phyloP scores from a whole-genome alignment of 2,329 filamentous ascomycete species.

The Diatrype stigma region DNA sequence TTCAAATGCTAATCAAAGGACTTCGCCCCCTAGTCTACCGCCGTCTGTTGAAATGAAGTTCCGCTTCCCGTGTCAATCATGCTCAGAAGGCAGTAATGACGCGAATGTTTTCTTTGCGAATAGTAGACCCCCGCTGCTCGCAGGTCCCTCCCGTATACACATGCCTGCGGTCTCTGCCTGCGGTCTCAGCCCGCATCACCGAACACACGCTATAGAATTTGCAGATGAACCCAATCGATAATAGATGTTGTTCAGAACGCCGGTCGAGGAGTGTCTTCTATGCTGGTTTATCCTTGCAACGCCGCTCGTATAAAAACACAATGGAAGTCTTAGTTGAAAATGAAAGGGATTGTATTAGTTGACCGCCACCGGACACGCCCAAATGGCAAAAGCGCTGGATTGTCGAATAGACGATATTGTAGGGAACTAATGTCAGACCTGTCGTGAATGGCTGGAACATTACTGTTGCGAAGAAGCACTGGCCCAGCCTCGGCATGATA shows the following conservation, averaged over 20 bases:
- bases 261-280: constrained; percentile 26
- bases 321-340: constrained; percentile 20
- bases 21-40: constrained; percentile 1
- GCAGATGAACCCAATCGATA: constrained; percentile 23
- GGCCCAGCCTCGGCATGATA: too few relatives aligned
- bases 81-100: constrained; percentile 7
- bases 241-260: constrained; percentile 24
- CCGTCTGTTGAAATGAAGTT: constrained; percentile 11
- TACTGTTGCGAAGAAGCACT: background rate
- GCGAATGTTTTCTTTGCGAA: constrained; percentile 5
- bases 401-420: constrained; percentile 3
- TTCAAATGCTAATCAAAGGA: background rate
- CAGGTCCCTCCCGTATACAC: constrained; percentile 19
- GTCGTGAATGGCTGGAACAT: too few relatives aligned
- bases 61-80: constrained; percentile 8
- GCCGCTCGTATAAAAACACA: constrained; percentile 26
- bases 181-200: constrained; percentile 11
- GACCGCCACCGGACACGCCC: constrained; percentile 15
- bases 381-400: constrained; percentile 15
- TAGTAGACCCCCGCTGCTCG: constrained; percentile 8
- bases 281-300: constrained; percentile 32
- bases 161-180: constrained; percentile 10
- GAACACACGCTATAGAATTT: constrained; percentile 13
- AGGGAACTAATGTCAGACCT: too few relatives aligned
- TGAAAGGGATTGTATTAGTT: constrained; percentile 25